phyloP scores from a whole-genome alignment of 73 alveolate species.

The Tetrahymena borealis region DNA sequence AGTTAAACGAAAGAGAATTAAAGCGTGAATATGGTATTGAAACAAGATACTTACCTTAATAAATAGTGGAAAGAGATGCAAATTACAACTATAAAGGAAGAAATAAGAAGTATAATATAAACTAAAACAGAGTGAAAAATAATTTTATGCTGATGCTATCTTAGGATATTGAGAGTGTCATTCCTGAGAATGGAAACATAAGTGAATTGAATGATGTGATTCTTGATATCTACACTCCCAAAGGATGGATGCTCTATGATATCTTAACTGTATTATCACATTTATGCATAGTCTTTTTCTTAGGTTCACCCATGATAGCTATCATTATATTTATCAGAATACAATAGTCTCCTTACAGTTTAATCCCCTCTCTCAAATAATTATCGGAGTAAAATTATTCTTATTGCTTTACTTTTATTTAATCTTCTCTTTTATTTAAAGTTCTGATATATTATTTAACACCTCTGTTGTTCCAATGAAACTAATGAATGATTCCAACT shows the following conservation, averaged over 20 bases:
- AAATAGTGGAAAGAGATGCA: background rate
- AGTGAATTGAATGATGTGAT: background rate
- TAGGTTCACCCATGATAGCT: background rate
- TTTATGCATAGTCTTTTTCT: background rate
- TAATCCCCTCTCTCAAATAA: background rate
- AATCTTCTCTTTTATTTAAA: background rate
- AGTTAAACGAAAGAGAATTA: background rate
- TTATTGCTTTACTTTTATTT: background rate
- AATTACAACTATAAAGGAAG: background rate
- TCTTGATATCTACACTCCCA: background rate
- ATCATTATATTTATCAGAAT: background rate
- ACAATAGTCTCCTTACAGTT: background rate
- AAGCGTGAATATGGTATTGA: background rate
- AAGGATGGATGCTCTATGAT: background rate
- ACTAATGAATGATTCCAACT: constrained; percentile 20
- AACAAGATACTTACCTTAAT: background rate
- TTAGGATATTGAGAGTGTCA: background rate
- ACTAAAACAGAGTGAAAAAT: background rate
- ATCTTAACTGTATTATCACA: background rate
- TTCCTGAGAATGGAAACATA: background rate
- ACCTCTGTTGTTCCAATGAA: constrained; percentile 20
- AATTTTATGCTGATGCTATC: background rate
- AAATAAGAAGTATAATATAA: background rate
- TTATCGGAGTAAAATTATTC: background rate
- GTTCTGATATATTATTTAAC: background rate